phyloP scores from a whole-genome alignment of 2,329 filamentous ascomycete species.

The Hymenotorrendiella dingleyae region DNA sequence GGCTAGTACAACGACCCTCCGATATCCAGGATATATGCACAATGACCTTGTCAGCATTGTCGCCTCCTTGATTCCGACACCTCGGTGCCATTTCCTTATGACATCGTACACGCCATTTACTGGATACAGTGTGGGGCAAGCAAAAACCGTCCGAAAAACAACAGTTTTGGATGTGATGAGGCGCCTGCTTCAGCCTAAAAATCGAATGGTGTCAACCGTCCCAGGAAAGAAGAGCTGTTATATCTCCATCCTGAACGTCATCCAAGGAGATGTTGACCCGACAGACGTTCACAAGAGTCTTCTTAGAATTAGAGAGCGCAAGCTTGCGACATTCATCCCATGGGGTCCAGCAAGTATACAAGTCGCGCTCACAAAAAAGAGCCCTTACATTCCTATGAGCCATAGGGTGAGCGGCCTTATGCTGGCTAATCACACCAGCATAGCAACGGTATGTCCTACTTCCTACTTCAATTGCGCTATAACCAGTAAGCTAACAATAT shows the following conservation, averaged over 20 bases:
- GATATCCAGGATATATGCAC: conserved; percentile 99
- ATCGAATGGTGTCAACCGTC: conserved; percentile 96
- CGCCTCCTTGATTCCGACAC: conserved; percentile 91
- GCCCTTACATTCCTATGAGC: conserved; percentile 89
- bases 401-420: conserved; percentile 94
- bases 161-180: conserved; percentile 98
- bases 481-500: conserved; percentile 2
- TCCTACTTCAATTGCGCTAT: too few species aligned
- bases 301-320: conserved; percentile 87
- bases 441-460: conserved; percentile 65
- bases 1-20: conserved; percentile 88
- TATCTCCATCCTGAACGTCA: conserved; percentile 97
- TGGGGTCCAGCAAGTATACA: conserved; percentile 98
- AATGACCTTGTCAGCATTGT: conserved; percentile 97
- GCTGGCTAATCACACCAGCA: conserved; percentile 96
- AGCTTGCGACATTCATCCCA: conserved; percentile 92
- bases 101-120: conserved; percentile 98
- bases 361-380: conserved; percentile 92
- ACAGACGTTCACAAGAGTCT: conserved; percentile 98
- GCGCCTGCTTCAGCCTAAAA: conserved; percentile 90
- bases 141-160: conserved; percentile 96
- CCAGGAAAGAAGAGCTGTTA: conserved; percentile 98
- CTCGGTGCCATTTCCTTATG: conserved; percentile 96
- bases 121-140: conserved; percentile 90
- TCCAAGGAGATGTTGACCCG: conserved; percentile 95